phyloP scores from a whole-genome alignment of 2,329 filamentous ascomycete species.

The Stromatinia cepivora region DNA sequence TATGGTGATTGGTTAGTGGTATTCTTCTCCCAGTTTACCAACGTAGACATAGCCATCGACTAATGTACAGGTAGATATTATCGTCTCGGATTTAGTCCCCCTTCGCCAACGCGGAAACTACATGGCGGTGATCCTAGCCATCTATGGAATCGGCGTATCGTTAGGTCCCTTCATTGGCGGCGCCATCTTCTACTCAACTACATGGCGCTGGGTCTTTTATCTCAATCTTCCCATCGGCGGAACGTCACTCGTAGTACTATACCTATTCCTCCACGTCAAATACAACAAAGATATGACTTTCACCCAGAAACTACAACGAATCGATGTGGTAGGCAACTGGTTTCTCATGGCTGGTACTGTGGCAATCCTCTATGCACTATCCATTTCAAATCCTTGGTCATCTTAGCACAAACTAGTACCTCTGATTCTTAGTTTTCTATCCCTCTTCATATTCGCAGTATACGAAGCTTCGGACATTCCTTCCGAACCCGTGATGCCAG shows the following conservation, averaged over 20 bases:
- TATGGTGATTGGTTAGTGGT: too few species aligned
- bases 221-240: slow-evolving; percentile 31
- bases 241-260: slow-evolving; percentile 13
- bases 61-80: slow-evolving; percentile 47
- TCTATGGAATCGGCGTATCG: slow-evolving; percentile 46
- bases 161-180: slow-evolving; percentile 46
- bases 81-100: slow-evolving; percentile 53
- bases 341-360: slow-evolving; percentile 58
- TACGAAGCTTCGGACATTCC: too few species aligned
- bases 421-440: too few species aligned
- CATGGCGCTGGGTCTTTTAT: slow-evolving; percentile 42
- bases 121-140: slow-evolving; percentile 43
- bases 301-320: slow-evolving; percentile 45
- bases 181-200: slow-evolving; percentile 43
- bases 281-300: slow-evolving; percentile 21
- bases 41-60: too few species aligned
- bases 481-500: too few species aligned
- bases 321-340: slow-evolving; percentile 63
- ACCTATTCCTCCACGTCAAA: slow-evolving; percentile 26
- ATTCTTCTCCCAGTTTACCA: too few species aligned
- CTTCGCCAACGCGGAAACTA: slow-evolving; percentile 49
- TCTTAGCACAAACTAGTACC: too few species aligned
- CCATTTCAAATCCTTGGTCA: too few species aligned
- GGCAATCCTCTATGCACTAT: slow-evolving; percentile 55
- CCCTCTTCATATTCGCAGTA: too few species aligned